Evolutionary conservation across 306 rosid species (phyloP).

Genomic region (Alnus glutinosa): DNA sequence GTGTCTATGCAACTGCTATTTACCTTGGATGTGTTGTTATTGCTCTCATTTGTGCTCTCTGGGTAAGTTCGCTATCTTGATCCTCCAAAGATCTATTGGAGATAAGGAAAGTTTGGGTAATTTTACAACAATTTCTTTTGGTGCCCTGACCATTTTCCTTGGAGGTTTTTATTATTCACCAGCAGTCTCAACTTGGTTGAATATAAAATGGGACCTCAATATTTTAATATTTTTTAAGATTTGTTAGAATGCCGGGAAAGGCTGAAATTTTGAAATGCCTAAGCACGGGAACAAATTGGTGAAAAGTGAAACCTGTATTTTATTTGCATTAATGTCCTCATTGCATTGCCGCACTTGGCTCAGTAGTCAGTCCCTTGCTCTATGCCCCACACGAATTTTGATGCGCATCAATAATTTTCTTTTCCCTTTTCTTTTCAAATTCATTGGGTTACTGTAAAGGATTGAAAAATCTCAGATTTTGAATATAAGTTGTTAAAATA

Average conservation of each 20-base stretch:
- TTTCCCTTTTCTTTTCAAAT: background rate
- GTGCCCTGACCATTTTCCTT: background rate
- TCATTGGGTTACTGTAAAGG: background rate
- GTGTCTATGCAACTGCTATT: constrained; percentile 72
- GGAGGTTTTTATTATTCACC: background rate
- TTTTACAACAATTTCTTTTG: background rate
- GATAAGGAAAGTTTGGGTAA: background rate
- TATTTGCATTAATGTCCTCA: background rate
- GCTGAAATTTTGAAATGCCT: background rate
- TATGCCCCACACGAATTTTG: background rate
- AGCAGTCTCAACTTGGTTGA: background rate
- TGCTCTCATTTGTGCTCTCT: constrained; percentile 87
- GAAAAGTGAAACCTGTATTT: background rate
- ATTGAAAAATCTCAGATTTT: background rate
- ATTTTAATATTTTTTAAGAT: background rate
- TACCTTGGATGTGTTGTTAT: constrained; percentile 85
- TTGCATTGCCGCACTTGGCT: background rate
- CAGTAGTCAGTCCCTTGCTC: background rate
- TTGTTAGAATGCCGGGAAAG: background rate
- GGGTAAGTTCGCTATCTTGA: constrained; percentile 47
- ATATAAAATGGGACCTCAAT: background rate
- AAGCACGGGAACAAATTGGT: background rate
- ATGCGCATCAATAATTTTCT: background rate
- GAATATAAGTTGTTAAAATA: background rate
- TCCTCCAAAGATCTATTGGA: background rate